Evolutionary conservation across 129 eudicot genomes (phyloP).

Genomic region (Lonicera japonica): DNA sequence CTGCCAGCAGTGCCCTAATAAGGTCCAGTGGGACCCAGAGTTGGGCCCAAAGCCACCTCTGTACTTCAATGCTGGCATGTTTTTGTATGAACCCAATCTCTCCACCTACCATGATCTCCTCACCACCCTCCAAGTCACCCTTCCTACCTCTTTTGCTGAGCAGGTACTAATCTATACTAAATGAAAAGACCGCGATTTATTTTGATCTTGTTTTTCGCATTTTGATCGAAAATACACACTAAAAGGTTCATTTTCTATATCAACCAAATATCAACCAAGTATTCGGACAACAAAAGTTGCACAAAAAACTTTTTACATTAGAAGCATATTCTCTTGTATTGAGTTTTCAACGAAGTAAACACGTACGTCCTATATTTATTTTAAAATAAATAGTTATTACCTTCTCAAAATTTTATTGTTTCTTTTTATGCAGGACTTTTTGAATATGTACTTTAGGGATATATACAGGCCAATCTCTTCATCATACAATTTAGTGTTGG

Average conservation of each 20-base stretch:
- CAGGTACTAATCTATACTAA: conserved; percentile 14
- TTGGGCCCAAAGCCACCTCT: conserved; percentile 30
- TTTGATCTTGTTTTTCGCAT: no score
- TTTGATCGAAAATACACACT: no score
- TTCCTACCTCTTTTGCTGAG: conserved; percentile 37
- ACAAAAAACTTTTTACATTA: no score
- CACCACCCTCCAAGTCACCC: conserved; percentile 12
- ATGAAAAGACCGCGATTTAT: background rate
- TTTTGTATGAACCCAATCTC: conserved; percentile 27
- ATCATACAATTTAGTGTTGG: conserved; percentile 27
- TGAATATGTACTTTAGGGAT: conserved; percentile 32
- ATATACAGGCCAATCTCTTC: conserved; percentile 28
- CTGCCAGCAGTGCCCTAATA: conserved; percentile 33
- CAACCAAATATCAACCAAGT: no score
- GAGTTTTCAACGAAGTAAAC: no score
- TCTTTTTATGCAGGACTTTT: conserved; percentile 19
- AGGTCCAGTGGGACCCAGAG: conserved; percentile 22
- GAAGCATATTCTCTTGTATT: no score
- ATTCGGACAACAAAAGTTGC: no score
- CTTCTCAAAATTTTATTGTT: no score
- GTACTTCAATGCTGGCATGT: conserved; percentile 36
- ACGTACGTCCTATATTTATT: no score
- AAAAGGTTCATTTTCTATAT: no score
- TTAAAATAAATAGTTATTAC: no score
- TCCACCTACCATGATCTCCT: conserved; percentile 27